Percentiles rank a stretch among this genome's conserved stretches.
Evolutionary conservation across 2,329 filamentous ascomycete species (phyloP).

Genomic region (Seiridium unicorne): DNA sequence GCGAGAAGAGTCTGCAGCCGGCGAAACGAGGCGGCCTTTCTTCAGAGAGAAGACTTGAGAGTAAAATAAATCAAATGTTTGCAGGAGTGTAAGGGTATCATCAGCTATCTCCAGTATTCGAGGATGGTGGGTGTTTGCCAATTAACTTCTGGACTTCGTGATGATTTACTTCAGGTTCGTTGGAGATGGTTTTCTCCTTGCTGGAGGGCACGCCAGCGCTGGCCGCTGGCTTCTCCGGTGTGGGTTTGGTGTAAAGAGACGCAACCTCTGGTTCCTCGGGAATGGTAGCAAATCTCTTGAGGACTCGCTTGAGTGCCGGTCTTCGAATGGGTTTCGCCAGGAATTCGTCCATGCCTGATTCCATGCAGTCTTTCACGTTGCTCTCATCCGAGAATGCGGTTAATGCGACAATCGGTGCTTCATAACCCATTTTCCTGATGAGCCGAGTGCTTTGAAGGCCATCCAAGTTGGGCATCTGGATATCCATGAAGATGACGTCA

Average conservation of each 20-base stretch:
- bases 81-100: background rate
- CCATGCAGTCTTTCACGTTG: conserved; percentile 82
- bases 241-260: conserved; percentile 26
- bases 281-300: conserved; percentile 82
- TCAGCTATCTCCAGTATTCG: background rate
- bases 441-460: conserved; percentile 82
- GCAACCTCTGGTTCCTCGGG: conserved; percentile 62
- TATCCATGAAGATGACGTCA: conserved; percentile 93
- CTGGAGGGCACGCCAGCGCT: background rate
- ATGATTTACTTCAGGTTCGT: background rate
- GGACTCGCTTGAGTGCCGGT: conserved; percentile 81
- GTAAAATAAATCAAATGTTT: too few species aligned
- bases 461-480: conserved; percentile 92
- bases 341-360: conserved; percentile 91
- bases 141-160: background rate
- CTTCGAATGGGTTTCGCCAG: conserved; percentile 73
- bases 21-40: background rate
- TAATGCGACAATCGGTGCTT: conserved; percentile 83
- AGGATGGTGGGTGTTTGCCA: background rate
- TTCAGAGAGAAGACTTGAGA: too few species aligned
- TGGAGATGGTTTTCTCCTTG: background rate
- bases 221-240: conserved; percentile 7
- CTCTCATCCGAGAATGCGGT: conserved; percentile 90
- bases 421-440: conserved; percentile 84
- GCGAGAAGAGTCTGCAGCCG: background rate